Percentiles rank a stretch among this genome's conserved stretches.
These are phyloP conservation scores for Penicillium canescens DNA, from an alignment of 495 filamentous ascomycete species.

Conservation along the genomic window DNA sequence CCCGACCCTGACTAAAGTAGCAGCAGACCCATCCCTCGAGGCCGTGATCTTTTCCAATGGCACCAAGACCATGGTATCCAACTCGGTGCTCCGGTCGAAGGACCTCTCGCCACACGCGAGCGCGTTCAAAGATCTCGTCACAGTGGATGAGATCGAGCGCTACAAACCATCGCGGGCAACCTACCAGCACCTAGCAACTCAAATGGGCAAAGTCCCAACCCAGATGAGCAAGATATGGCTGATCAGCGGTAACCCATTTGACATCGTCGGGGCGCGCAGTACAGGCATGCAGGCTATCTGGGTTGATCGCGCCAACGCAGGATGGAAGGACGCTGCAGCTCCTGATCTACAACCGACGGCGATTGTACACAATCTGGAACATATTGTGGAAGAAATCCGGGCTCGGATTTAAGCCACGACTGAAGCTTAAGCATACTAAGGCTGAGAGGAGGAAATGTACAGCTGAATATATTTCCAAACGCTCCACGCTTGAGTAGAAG, in stretches of 20 bases:
- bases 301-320: constrained; percentile 59
- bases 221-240: constrained; percentile 64
- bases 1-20: constrained; percentile 46
- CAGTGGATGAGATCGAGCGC: constrained; percentile 57
- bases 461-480: constrained; percentile 53
- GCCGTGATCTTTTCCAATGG: constrained; percentile 79
- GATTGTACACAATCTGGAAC: constrained; percentile 30
- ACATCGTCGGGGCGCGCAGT: constrained; percentile 55
- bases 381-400: constrained; percentile 28
- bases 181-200: constrained; percentile 60
- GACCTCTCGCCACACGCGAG: constrained; percentile 51
- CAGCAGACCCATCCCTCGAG: constrained; percentile 38
- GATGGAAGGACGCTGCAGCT: constrained; percentile 39
- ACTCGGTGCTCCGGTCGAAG: constrained; percentile 56
- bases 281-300: constrained; percentile 62
- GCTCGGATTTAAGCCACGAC: background rate
- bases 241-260: constrained; percentile 79
- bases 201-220: constrained; percentile 47
- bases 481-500: constrained; percentile 47
- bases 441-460: constrained; percentile 29
- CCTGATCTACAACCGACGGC: constrained; percentile 31
- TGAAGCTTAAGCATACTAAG: background rate
- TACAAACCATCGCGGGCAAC: constrained; percentile 71
- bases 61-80: constrained; percentile 60
- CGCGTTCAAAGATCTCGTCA: constrained; percentile 58